A percentile compares a stretch with the other conserved stretches of the same genome.
phyloP scores from a whole-genome alignment of 257 asterid species.

The Eucommia ulmoides region DNA sequence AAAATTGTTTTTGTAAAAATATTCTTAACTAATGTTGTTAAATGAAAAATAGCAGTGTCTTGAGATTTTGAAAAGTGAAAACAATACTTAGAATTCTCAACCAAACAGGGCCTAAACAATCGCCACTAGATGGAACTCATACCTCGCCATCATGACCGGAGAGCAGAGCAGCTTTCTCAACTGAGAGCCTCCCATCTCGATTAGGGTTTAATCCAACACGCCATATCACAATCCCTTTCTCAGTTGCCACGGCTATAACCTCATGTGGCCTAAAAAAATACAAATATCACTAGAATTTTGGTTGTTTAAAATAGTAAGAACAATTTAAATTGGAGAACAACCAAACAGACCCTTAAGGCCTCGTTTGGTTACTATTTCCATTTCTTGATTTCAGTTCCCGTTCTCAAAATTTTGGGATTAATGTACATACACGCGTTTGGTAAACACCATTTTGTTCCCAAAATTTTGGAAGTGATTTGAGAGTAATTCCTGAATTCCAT shows the following conservation, averaged over 20 bases:
- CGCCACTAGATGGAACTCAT: constrained; percentile 7
- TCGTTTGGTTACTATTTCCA: too few relatives aligned
- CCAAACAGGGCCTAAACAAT: too few relatives aligned
- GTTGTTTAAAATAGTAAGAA: too few relatives aligned
- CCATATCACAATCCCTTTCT: constrained; percentile 79
- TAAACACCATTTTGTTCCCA: too few relatives aligned
- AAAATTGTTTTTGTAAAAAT: too few relatives aligned
- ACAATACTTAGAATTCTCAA: too few relatives aligned
- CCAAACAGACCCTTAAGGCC: not conserved
- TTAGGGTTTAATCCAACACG: constrained; percentile 69
- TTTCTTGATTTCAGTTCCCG: too few relatives aligned
- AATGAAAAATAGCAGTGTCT: not conserved
- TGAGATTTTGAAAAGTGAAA: not conserved
- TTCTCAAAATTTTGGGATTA: too few relatives aligned
- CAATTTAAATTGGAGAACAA: too few relatives aligned
- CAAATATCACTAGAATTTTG: not conserved
- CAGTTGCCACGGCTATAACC: constrained; percentile 74
- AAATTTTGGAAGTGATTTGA: too few relatives aligned
- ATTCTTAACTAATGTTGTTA: not conserved
- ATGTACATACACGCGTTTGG: too few relatives aligned
- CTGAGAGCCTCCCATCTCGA: constrained; percentile 65
- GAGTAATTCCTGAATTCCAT: too few relatives aligned
- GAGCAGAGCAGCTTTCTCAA: constrained; percentile 51
- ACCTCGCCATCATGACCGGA: constrained; percentile 69
- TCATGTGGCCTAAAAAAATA: constrained; percentile 61